phyloP scores from a whole-genome alignment of 345 rosid species.

The Eucalyptus curtisii region DNA sequence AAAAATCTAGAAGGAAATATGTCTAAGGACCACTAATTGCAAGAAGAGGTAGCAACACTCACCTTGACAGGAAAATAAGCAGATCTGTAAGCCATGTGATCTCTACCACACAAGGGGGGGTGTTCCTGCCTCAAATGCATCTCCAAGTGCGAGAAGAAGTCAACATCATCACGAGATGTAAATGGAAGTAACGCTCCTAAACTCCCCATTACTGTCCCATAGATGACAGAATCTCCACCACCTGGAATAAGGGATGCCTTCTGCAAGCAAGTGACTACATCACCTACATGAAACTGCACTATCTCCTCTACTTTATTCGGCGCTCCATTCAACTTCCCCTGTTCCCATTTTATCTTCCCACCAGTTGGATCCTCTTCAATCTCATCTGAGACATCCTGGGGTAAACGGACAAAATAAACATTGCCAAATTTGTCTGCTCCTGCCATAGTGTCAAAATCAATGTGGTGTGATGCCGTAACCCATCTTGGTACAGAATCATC shows the following conservation, averaged over 20 bases:
- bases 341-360: slow-evolving; percentile 98
- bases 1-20: background rate
- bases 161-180: slow-evolving; percentile 90
- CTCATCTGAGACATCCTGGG: slow-evolving; percentile 96
- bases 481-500: slow-evolving; percentile 97
- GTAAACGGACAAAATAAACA: slow-evolving; percentile 68
- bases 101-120: slow-evolving; percentile 94
- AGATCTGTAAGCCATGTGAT: slow-evolving; percentile 89
- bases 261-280: slow-evolving; percentile 72
- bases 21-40: background rate
- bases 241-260: slow-evolving; percentile 92
- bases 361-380: slow-evolving; percentile 98
- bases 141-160: slow-evolving; percentile 95
- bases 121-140: slow-evolving; percentile 96
- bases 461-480: slow-evolving; percentile 84
- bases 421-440: slow-evolving; percentile 98
- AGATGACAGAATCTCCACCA: slow-evolving; percentile 79
- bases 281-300: slow-evolving; percentile 91
- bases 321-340: slow-evolving; percentile 94
- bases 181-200: slow-evolving; percentile 88
- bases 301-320: slow-evolving; percentile 95
- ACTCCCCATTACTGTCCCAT: slow-evolving; percentile 96
- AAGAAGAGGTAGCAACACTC: background rate
- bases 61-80: slow-evolving; percentile 98
- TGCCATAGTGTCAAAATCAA: slow-evolving; percentile 94